These are phyloP conservation scores for Metarhizium anisopliae DNA, from an alignment of 2,329 filamentous ascomycete species.

Conservation along the genomic window DNA sequence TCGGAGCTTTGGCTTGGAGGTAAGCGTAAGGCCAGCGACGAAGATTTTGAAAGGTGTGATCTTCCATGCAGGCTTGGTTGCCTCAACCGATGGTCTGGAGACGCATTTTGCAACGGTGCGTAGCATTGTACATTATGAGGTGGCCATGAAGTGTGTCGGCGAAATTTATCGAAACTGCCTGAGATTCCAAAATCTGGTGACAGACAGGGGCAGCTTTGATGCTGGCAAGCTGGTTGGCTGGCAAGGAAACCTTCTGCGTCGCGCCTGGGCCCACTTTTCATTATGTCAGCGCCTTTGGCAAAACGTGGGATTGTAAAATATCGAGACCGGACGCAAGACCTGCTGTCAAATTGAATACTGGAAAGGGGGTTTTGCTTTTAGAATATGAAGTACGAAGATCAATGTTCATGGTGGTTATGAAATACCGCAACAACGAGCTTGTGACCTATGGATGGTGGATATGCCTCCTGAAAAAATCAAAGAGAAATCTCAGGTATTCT, in stretches of 20 bases:
- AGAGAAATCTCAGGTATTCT: no score
- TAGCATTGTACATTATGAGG: conserved; percentile 29
- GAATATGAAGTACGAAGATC: no score
- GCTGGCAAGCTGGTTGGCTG: not conserved
- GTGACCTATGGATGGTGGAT: no score
- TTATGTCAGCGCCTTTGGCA: conserved; percentile 2
- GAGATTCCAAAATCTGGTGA: not conserved
- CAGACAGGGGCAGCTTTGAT: not conserved
- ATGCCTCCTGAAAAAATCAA: no score
- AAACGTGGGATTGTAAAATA: no score
- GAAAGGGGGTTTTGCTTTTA: no score
- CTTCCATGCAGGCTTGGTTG: conserved; percentile 5
- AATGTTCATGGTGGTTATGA: no score
- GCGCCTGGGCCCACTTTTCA: not conserved
- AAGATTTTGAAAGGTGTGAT: conserved; percentile 12
- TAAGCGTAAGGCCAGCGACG: conserved; percentile 12
- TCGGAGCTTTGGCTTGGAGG: conserved; percentile 51
- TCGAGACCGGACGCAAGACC: no score
- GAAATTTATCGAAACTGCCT: not conserved
- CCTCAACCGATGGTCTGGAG: conserved; percentile 11
- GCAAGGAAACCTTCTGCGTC: not conserved
- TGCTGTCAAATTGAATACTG: no score
- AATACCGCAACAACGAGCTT: no score
- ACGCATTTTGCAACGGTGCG: conserved; percentile 19
- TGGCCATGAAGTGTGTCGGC: not conserved